Conservation (phyloP, 2,329 filamentous ascomycete genomes). For the Aspergillus terreus region DNA sequence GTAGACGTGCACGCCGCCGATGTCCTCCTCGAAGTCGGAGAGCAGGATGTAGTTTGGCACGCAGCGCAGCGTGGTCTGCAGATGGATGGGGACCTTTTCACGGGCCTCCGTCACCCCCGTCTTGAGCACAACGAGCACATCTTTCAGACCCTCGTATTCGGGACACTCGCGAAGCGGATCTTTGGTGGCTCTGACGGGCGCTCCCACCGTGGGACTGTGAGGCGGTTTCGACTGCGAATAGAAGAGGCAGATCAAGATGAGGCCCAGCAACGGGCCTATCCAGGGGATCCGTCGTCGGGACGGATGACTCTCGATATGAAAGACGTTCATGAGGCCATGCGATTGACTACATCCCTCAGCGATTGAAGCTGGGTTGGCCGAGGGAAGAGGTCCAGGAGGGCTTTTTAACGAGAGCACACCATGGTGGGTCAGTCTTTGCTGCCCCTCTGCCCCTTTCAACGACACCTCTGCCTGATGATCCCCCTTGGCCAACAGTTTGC, state of each 20-base stretch:
- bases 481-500: background rate
- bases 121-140: slow-evolving; percentile 56
- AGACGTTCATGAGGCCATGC: slow-evolving; percentile 1
- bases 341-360: background rate
- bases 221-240: background rate
- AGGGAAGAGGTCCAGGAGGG: too few relatives aligned
- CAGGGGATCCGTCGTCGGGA: background rate
- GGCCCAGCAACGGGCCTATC: slow-evolving; percentile 1
- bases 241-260: background rate
- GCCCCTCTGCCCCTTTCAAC: background rate
- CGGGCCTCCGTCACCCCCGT: slow-evolving; percentile 57
- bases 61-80: slow-evolving; percentile 53
- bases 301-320: background rate
- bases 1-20: slow-evolving; percentile 48
- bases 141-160: slow-evolving; percentile 37
- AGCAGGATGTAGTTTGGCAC: slow-evolving; percentile 55
- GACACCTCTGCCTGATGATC: background rate
- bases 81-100: slow-evolving; percentile 53
- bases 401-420: background rate
- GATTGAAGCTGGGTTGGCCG: too few relatives aligned
- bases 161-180: slow-evolving; percentile 20
- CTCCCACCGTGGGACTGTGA: background rate
- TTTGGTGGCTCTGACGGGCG: background rate
- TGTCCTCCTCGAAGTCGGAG: slow-evolving; percentile 54
- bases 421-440: background rate